Conservation (phyloP, 257 asterid genomes). For the Galeopsis tetrahit region DNA sequence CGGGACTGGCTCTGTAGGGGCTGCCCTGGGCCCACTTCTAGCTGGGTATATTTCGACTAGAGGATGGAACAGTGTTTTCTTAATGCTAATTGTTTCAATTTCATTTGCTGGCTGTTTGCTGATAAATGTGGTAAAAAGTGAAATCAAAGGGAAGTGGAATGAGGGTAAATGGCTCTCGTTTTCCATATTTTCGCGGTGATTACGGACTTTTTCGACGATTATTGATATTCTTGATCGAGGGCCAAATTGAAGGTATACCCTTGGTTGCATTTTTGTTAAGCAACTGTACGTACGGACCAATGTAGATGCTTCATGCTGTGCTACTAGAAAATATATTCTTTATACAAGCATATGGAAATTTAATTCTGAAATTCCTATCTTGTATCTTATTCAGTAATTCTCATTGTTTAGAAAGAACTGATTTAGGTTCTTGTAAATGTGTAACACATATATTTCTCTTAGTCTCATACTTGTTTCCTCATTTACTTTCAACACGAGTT, state of each 20-base stretch:
- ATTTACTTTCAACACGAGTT: too few relatives aligned
- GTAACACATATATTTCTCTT: neutral
- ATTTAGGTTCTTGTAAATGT: conserved; percentile 23
- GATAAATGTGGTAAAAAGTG: conserved; percentile 64
- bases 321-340: conserved; percentile 13
- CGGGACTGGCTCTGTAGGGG: conserved; percentile 96
- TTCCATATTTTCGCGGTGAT: conserved; percentile 34
- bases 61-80: conserved; percentile 93
- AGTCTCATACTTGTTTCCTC: too few relatives aligned
- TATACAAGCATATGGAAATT: conserved; percentile 20
- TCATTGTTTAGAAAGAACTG: conserved; percentile 8
- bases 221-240: conserved; percentile 19
- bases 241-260: conserved; percentile 15
- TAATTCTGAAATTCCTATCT: conserved; percentile 15
- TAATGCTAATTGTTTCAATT: conserved; percentile 72
- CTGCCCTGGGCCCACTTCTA: conserved; percentile 90
- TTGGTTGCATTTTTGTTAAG: conserved; percentile 30
- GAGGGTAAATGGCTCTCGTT: conserved; percentile 85
- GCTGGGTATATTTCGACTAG: conserved; percentile 91
- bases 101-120: conserved; percentile 56
- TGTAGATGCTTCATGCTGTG: conserved; percentile 18
- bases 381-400: neutral
- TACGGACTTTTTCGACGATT: neutral
- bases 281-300: conserved; percentile 25
- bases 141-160: conserved; percentile 59